Conservation (phyloP, 164 flowering plant genomes). For the Nymphaea colorata region DNA sequence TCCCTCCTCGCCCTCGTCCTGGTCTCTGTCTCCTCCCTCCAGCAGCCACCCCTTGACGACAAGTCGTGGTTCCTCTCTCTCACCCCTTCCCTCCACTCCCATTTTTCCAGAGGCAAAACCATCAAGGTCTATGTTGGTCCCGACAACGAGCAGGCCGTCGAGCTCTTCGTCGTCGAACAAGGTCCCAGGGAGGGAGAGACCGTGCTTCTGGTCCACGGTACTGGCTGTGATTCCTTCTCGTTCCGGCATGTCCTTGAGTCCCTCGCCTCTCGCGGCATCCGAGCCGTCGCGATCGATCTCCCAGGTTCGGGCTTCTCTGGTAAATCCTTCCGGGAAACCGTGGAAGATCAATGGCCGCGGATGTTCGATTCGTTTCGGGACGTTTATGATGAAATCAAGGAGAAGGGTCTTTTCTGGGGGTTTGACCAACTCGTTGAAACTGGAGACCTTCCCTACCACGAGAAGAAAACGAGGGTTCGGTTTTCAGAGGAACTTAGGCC, state of each 20-base stretch:
- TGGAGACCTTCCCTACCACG: constrained; percentile 66
- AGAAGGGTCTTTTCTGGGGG: constrained; percentile 90
- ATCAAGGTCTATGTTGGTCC: constrained; percentile 53
- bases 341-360: constrained; percentile 30
- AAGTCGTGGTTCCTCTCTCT: constrained; percentile 69
- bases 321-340: constrained; percentile 20
- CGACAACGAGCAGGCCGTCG: constrained; percentile 27
- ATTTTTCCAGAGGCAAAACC: constrained; percentile 62
- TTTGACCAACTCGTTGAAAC: constrained; percentile 79
- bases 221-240: constrained; percentile 66
- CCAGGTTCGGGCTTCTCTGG: constrained; percentile 95
- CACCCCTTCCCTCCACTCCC: constrained; percentile 44
- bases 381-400: constrained; percentile 47
- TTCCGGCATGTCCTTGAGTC: constrained; percentile 31
- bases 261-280: constrained; percentile 43
- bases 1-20: constrained; percentile 39
- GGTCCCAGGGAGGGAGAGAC: constrained; percentile 36
- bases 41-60: constrained; percentile 31
- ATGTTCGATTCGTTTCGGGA: constrained; percentile 41
- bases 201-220: constrained; percentile 63
- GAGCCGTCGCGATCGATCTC: constrained; percentile 58
- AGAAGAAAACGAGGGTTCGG: constrained; percentile 19
- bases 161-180: constrained; percentile 48
- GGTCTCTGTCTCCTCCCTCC: constrained; percentile 25
- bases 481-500: constrained; percentile 26